Evolutionary conservation across 2,329 filamentous ascomycete species (phyloP).

Genomic region (Gnomoniopsis smithogilvyi): DNA sequence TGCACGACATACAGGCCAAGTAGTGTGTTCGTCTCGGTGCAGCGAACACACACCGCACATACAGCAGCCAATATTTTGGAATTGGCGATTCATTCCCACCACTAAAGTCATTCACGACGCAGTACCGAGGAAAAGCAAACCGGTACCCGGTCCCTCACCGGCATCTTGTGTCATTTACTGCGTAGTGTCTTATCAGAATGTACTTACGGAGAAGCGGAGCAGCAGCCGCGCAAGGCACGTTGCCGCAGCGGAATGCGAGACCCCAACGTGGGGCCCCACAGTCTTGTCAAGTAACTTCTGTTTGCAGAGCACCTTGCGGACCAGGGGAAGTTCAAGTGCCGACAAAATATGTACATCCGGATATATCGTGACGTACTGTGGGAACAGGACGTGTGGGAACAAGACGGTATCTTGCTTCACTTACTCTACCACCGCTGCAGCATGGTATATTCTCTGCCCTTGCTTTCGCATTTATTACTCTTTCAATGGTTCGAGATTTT

Average conservation of each 20-base stretch:
- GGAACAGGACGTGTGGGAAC: too few relatives aligned
- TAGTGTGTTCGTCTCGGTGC: slow-evolving; percentile 2
- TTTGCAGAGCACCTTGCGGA: not conserved
- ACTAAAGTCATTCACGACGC: not conserved
- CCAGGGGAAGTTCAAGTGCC: too few relatives aligned
- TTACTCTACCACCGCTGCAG: too few relatives aligned
- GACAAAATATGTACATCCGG: not conserved
- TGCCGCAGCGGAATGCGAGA: not conserved
- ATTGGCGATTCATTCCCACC: not conserved
- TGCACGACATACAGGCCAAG: slow-evolving; percentile 2
- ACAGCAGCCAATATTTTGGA: not conserved
- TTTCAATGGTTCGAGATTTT: too few relatives aligned
- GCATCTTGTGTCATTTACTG: not conserved
- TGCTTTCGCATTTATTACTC: too few relatives aligned
- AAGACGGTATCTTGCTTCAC: too few relatives aligned
- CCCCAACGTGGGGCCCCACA: not conserved
- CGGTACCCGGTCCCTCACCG: not conserved
- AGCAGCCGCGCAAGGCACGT: not conserved
- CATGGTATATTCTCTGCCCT: too few relatives aligned
- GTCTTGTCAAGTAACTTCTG: not conserved
- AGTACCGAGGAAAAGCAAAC: too few relatives aligned
- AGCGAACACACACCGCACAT: not conserved
- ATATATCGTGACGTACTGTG: too few relatives aligned
- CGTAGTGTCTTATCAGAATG: not conserved
- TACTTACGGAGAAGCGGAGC: not conserved